Evolutionary conservation across 192 early-diverging fungal genomes (phyloP).

Genomic region (Backusella circina): DNA sequence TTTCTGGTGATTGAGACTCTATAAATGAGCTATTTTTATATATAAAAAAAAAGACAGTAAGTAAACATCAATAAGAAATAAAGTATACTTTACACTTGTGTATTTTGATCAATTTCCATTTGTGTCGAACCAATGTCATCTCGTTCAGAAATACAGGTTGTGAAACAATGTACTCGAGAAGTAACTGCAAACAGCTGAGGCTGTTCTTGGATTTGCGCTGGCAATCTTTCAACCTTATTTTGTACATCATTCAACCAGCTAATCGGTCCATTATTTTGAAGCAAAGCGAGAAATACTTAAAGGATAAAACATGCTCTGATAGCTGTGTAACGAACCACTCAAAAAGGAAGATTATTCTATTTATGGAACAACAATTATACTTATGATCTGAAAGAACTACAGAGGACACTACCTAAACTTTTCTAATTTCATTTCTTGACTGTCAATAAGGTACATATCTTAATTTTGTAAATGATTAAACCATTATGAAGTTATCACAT

Average conservation of each 20-base stretch:
- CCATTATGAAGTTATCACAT: no score
- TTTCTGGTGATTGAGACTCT: background rate
- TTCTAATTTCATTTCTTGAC: no score
- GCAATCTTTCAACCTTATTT: background rate
- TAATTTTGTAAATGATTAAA: no score
- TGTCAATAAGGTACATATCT: no score
- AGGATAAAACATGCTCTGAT: no score
- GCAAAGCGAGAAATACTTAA: no score
- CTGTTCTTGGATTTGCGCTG: background rate
- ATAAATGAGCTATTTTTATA: background rate
- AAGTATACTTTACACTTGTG: background rate
- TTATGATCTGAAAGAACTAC: no score
- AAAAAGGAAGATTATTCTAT: no score
- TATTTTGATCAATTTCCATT: background rate
- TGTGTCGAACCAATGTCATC: background rate
- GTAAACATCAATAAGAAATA: background rate
- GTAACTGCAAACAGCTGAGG: background rate
- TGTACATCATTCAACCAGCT: background rate
- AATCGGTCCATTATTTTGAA: background rate
- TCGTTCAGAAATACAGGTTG: background rate
- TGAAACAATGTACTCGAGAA: background rate
- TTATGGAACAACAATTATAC: no score
- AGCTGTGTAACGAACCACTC: no score
- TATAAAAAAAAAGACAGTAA: background rate
- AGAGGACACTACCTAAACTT: no score